phyloP scores from a whole-genome alignment of 257 asterid genomes.

The Solanum chiquidenum region DNA sequence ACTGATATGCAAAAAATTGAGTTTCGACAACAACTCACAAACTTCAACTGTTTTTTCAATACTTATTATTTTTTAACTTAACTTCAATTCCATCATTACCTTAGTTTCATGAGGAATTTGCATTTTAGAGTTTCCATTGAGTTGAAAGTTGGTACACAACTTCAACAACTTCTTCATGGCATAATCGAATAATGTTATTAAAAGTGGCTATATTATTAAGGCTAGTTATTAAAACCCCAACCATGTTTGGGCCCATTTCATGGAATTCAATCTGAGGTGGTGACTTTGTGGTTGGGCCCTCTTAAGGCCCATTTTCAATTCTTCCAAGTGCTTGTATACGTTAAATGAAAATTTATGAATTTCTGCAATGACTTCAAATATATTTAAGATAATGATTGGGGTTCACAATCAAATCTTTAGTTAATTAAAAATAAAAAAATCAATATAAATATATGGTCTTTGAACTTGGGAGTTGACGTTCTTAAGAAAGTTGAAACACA shows the following conservation, averaged over 20 bases:
- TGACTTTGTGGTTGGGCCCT: neutral
- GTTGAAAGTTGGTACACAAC: constrained; percentile 27
- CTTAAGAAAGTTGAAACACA: too few species aligned
- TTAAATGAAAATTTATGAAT: too few species aligned
- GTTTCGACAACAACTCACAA: too few species aligned
- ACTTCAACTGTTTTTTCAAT: too few species aligned
- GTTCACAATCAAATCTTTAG: too few species aligned
- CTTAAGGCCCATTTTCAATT: neutral
- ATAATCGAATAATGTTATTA: constrained; percentile 9
- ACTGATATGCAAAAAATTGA: neutral
- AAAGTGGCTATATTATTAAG: constrained; percentile 13
- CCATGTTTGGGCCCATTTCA: constrained; percentile 29
- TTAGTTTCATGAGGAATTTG: constrained; percentile 22
- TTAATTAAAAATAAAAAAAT: too few species aligned
- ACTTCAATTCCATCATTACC: neutral
- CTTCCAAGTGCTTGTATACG: constrained; percentile 9
- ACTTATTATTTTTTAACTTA: too few species aligned
- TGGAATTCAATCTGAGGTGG: constrained; percentile 31
- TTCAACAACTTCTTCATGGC: constrained; percentile 21
- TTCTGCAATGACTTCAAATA: too few species aligned
- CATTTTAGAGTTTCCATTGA: constrained; percentile 26
- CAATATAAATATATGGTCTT: too few species aligned
- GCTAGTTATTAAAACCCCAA: constrained; percentile 15
- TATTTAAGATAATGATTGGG: too few species aligned
- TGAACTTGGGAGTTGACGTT: too few species aligned